These are phyloP conservation scores for Astrothelium macrocarpum DNA, from an alignment of 495 filamentous ascomycete genomes.

Conservation along the genomic window DNA sequence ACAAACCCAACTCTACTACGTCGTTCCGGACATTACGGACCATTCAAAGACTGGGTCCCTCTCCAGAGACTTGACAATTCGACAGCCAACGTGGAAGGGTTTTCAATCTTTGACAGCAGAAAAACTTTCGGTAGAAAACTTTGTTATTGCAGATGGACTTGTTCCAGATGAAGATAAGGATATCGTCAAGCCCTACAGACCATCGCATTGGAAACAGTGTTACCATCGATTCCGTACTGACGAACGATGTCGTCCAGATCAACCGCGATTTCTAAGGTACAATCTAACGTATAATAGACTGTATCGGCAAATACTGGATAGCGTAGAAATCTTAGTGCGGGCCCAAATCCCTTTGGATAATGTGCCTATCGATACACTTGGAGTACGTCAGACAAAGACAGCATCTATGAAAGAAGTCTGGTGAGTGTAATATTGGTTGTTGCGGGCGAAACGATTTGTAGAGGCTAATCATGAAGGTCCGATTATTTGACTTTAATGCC, in stretches of 20 bases:
- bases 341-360: neutral
- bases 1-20: slow-evolving; percentile 9
- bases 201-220: neutral
- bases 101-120: neutral
- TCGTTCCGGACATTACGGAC: neutral
- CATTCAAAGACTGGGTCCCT: neutral
- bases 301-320: neutral
- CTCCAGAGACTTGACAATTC: neutral
- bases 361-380: no score
- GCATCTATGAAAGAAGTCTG: neutral
- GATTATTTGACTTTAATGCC: neutral
- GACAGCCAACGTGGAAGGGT: slow-evolving; percentile 5
- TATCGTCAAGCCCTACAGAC: neutral
- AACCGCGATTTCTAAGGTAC: neutral
- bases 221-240: neutral
- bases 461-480: slow-evolving; percentile 3
- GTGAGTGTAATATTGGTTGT: neutral
- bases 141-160: slow-evolving; percentile 12
- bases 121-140: slow-evolving; percentile 15
- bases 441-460: neutral
- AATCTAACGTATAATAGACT: neutral
- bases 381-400: no score
- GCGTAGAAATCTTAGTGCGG: slow-evolving; percentile 2
- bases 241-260: no score
- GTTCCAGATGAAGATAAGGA: slow-evolving; percentile 13